These are phyloP conservation scores for Phalaenopsis equestris DNA, from an alignment of 106 monocot species.

Conservation along the genomic window DNA sequence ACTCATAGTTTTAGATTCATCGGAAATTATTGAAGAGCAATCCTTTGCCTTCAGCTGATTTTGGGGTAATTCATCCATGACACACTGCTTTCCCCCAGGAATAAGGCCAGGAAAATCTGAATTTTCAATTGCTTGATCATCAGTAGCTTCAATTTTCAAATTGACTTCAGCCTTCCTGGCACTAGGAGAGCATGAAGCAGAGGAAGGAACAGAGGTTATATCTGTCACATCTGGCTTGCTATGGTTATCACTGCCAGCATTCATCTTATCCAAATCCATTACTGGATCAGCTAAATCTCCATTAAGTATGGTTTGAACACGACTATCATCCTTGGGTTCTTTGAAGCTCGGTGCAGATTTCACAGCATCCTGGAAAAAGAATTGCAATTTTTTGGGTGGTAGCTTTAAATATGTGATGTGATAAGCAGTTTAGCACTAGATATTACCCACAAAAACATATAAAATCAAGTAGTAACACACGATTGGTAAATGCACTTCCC, in stretches of 20 bases:
- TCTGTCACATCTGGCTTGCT: conserved; percentile 8
- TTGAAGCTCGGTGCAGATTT: conserved; percentile 19
- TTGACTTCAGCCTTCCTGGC: conserved; percentile 18
- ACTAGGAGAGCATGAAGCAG: conserved; percentile 12
- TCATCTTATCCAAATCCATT: conserved; percentile 15
- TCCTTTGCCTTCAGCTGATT: conserved; percentile 4
- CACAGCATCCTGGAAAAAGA: conserved; percentile 19
- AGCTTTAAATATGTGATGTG: not conserved
- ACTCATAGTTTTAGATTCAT: conserved; percentile 2
- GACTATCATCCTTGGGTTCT: conserved; percentile 31
- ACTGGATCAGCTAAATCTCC: conserved; percentile 13
- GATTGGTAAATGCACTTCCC: not conserved
- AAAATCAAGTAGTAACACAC: not conserved
- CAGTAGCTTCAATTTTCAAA: conserved; percentile 15
- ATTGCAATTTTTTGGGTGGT: not conserved
- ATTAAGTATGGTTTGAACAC: conserved; percentile 15
- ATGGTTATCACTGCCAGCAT: conserved; percentile 7
- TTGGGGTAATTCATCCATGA: not conserved
- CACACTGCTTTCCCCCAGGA: conserved; percentile 5
- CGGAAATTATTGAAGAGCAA: conserved; percentile 9
- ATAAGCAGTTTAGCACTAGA: not conserved
- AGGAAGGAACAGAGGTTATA: conserved; percentile 1
- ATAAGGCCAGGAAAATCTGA: not conserved
- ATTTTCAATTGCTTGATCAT: conserved; percentile 8
- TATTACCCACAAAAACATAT: not conserved